These are phyloP conservation scores for Colletotrichum lini DNA, from an alignment of 2,329 filamentous ascomycete species.

Conservation along the genomic window DNA sequence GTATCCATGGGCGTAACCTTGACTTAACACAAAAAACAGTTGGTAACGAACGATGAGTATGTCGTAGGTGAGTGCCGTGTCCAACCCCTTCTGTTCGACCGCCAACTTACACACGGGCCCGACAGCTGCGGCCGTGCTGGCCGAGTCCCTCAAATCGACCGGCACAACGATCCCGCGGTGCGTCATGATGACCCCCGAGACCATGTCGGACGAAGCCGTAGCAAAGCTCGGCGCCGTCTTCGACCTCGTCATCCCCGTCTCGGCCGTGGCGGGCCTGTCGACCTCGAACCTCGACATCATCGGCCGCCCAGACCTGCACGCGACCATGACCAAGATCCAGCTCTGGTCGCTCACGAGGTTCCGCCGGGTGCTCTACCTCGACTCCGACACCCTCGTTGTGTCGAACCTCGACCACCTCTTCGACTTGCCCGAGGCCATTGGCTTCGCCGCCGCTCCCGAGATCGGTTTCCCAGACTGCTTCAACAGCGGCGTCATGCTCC, in stretches of 20 bases:
- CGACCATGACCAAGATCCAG: constrained; percentile 79
- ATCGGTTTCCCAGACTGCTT: constrained; percentile 82
- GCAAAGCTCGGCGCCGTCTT: constrained; percentile 28
- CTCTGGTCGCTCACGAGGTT: constrained; percentile 78
- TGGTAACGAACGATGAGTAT: constrained; percentile 44
- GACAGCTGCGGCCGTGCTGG: constrained; percentile 40
- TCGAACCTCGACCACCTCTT: constrained; percentile 80
- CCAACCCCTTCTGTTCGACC: background rate
- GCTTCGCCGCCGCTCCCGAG: constrained; percentile 68
- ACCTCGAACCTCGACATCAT: constrained; percentile 74
- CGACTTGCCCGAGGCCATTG: constrained; percentile 67
- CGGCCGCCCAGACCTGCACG: constrained; percentile 75
- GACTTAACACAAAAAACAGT: constrained; percentile 24
- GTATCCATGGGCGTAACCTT: background rate
- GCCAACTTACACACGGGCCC: background rate
- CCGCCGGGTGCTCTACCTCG: constrained; percentile 60
- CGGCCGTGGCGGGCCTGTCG: constrained; percentile 20
- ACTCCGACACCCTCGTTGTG: constrained; percentile 76
- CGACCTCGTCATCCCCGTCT: constrained; percentile 39
- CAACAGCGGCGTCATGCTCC: constrained; percentile 78
- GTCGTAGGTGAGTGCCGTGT: constrained; percentile 32
- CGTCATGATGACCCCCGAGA: constrained; percentile 37
- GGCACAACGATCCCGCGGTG: constrained; percentile 35
- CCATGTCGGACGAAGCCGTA: constrained; percentile 27
- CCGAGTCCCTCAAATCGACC: constrained; percentile 41